Evolutionary conservation across 306 rosid genomes (phyloP).

Genomic region (Vigna mungo): DNA sequence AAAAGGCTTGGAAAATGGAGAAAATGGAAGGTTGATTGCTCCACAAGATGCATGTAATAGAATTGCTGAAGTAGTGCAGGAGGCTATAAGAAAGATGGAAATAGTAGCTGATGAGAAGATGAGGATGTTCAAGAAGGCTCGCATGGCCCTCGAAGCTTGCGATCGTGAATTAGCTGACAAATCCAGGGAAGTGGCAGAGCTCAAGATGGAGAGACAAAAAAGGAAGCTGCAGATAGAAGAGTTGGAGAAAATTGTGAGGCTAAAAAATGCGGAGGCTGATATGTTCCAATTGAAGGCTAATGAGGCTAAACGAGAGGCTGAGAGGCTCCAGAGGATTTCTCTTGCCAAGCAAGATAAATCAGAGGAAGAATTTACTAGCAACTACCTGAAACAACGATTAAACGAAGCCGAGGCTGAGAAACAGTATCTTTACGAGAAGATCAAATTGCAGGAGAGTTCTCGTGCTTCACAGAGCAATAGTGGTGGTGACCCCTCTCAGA

Average conservation of each 20-base stretch:
- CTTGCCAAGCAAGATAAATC: conserved; percentile 38
- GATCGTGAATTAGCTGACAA: conserved; percentile 31
- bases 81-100: conserved; percentile 42
- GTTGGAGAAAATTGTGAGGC: conserved; percentile 35
- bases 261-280: conserved; percentile 37
- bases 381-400: conserved; percentile 36
- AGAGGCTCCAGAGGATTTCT: conserved; percentile 34
- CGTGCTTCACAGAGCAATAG: conserved; percentile 16
- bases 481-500: conserved; percentile 28
- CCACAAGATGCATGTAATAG: conserved; percentile 39
- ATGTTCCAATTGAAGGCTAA: conserved; percentile 35
- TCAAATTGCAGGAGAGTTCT: conserved; percentile 39
- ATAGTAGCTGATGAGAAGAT: conserved; percentile 39
- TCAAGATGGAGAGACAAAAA: conserved; percentile 35
- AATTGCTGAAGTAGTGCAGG: conserved; percentile 41
- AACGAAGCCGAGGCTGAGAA: conserved; percentile 36
- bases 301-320: conserved; percentile 38
- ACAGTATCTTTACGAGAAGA: conserved; percentile 34
- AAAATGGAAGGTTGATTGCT: conserved; percentile 38
- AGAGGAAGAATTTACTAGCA: conserved; percentile 38
- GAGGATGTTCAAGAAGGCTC: conserved; percentile 41
- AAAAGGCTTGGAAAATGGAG: conserved; percentile 34
- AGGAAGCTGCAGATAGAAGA: conserved; percentile 35
- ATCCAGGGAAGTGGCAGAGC: conserved; percentile 15
- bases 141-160: conserved; percentile 21